phyloP scores from a whole-genome alignment of 75 land plant species.

The Cunninghamia lanceolata region DNA sequence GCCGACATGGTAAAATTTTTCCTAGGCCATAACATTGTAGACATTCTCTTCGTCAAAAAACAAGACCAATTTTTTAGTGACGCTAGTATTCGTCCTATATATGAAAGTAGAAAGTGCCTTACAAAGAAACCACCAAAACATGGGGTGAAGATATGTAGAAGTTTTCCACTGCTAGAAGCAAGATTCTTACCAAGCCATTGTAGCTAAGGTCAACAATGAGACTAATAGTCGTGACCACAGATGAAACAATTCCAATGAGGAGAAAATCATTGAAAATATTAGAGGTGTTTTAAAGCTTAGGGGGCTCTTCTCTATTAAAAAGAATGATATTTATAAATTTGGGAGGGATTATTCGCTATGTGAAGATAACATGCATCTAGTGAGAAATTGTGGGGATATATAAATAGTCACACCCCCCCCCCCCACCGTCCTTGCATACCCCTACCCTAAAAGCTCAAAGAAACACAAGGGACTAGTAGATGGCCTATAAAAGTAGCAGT shows the following conservation, averaged over 20 bases:
- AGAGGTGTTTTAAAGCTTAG: conserved; percentile 21
- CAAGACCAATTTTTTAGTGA: conserved; percentile 31
- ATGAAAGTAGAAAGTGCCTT: conserved; percentile 26
- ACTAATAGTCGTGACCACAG: background rate
- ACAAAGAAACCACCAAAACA: conserved; percentile 67
- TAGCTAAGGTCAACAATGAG: conserved; percentile 50
- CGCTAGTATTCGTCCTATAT: conserved; percentile 23
- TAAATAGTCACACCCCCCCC: too few species aligned
- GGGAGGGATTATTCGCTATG: conserved; percentile 50
- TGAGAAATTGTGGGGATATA: conserved; percentile 17
- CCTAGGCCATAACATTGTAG: too few species aligned
- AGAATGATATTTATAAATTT: conserved; percentile 64
- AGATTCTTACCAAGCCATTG: conserved; percentile 76
- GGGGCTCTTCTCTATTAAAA: conserved; percentile 70
- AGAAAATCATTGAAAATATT: background rate
- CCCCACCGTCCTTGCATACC: too few species aligned
- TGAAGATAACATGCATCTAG: conserved; percentile 72
- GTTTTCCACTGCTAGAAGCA: conserved; percentile 72
- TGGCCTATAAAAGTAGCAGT: too few species aligned
- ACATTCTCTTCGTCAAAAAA: conserved; percentile 28
- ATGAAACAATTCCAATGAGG: background rate
- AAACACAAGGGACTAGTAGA: too few species aligned
- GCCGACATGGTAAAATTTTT: conserved; percentile 35
- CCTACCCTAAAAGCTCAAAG: too few species aligned
- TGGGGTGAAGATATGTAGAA: conserved; percentile 86